Base-by-base conservation (phyloP, 495 filamentous ascomycete species). In the Monascus purpureus region DNA sequence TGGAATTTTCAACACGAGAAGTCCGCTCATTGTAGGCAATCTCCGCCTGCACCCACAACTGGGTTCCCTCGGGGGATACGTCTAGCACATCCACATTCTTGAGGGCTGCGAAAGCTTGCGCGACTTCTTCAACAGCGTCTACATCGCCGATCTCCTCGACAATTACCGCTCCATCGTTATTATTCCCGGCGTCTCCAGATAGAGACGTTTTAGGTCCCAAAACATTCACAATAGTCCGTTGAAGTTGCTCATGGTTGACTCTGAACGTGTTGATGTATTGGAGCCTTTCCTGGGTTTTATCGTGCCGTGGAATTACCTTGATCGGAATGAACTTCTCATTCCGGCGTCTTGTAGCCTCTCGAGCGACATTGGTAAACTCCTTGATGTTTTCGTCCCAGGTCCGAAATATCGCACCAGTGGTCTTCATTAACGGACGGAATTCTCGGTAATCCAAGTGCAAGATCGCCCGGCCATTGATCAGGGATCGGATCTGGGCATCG, bases 311-410 rank as follows among this genome's bases (percentile, higher is more conserved):
- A 31, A 59, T 61, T 46, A 99, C 84, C 55, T 96, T 96, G 61
- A 99, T 94, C 5, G 88, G 87, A 39, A 99, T 96, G 55, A 96
- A 96, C 44, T 86, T 90, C 55, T 96, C 90, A 40, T 87, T 85
- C 34, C 87, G 73, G 37, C 84, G 80, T 35, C 86, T 71, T 9
- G 82, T 93, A 6, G 88, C 82, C 37, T 96, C 92, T 46, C 90
- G 79, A 11, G 90, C 90, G 42, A 96, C 81, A 45, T 92, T 93
- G 11, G 88, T 95, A 49, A 99, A 96, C 43, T 95, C 92, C 55
- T 93, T 95, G 44, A 92, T 67, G 50, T 85, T 82, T 37, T 93
- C 85, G 36, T 96, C 90, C 90, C 90, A 99, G 13, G 76, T 75
- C 25, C 68, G 69, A 72, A 87, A 99, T 37, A 99, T 86, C 9